A percentile compares a stretch with the other conserved stretches of the same genome.
Conservation (phyloP, 345 rosid species). For the Hypericum androsaemum region DNA sequence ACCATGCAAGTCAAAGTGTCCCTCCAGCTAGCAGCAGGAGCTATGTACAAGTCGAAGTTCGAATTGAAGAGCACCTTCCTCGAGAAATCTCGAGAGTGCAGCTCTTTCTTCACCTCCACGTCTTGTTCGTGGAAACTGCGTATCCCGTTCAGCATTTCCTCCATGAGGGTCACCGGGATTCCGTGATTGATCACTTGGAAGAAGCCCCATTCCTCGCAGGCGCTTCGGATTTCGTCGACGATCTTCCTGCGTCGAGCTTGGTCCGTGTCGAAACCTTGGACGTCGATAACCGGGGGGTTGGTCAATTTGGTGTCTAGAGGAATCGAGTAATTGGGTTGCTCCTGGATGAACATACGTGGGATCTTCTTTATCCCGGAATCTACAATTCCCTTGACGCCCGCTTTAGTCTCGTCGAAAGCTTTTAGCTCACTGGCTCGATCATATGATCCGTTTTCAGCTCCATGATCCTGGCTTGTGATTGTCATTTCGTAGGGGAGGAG, state of each 20-base stretch:
- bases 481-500: no score
- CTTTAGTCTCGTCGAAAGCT: constrained; percentile 5
- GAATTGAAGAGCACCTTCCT: background rate
- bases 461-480: no score
- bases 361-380: background rate
- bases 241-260: background rate
- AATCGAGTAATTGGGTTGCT: background rate
- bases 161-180: background rate
- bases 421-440: background rate
- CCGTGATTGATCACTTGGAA: constrained; percentile 8
- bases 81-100: background rate
- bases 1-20: constrained; percentile 1
- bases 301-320: background rate
- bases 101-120: background rate
- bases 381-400: constrained; percentile 1
- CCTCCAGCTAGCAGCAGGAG: constrained; percentile 4
- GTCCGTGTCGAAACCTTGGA: background rate
- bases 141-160: background rate
- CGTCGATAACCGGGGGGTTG: background rate
- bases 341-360: constrained; percentile 1
- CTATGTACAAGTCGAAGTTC: constrained; percentile 1
- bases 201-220: constrained; percentile 1
- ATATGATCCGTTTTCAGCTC: no score
- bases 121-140: background rate
- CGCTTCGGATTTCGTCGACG: background rate